Evolutionary conservation across 2,329 filamentous ascomycete genomes (phyloP).

Genomic region (Cercospora sp.): DNA sequence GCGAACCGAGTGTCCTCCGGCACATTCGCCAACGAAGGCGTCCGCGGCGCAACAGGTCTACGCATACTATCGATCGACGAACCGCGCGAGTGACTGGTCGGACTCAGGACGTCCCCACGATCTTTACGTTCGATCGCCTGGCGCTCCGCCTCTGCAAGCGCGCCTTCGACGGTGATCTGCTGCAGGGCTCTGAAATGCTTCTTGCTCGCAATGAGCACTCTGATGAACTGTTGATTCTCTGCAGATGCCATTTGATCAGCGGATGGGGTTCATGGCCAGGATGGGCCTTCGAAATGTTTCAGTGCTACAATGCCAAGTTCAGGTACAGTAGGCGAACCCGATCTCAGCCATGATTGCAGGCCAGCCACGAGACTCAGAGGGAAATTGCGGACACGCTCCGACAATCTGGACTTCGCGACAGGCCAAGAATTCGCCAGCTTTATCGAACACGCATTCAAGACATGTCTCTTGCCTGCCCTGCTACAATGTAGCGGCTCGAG

Average conservation of each 20-base stretch:
- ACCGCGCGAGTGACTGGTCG: constrained; percentile 43
- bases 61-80: constrained; percentile 68
- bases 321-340: not conserved
- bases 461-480: not conserved
- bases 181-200: constrained; percentile 83
- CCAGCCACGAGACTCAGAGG: not conserved
- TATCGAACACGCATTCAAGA: no score
- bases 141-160: constrained; percentile 85
- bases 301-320: not conserved
- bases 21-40: constrained; percentile 64
- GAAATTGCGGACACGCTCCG: not conserved
- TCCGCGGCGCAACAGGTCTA: constrained; percentile 61
- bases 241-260: constrained; percentile 16
- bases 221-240: constrained; percentile 82
- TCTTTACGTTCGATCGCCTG: constrained; percentile 69
- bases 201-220: constrained; percentile 74
- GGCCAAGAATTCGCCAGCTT: no score
- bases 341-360: not conserved
- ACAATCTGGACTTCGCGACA: not conserved
- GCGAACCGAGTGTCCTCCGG: constrained; percentile 67
- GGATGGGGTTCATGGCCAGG: not conserved
- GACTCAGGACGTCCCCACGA: constrained; percentile 34
- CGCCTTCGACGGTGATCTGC: constrained; percentile 87
- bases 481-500: not conserved
- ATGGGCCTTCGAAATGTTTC: not conserved